Evolutionary conservation across 1,284 basidiomycete genomes (phyloP).

Genomic region (Cerrena zonata): DNA sequence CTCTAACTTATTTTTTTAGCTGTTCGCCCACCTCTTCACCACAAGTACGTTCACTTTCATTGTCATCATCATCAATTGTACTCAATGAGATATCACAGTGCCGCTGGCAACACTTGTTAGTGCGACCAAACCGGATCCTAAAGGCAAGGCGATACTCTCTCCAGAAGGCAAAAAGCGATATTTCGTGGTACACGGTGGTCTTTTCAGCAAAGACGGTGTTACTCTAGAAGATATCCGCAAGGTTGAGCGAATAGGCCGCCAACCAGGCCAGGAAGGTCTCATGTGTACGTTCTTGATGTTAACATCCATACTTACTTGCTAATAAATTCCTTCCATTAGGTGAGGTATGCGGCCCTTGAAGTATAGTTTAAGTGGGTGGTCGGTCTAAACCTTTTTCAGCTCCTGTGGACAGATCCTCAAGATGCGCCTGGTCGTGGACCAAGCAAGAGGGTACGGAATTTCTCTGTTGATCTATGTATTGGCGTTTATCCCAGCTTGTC

Average conservation of each 20-base stretch:
- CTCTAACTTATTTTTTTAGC: conserved; percentile 35
- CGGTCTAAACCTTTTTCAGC: conserved; percentile 26
- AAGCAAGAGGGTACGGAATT: conserved; percentile 75
- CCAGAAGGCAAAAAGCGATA: conserved; percentile 81
- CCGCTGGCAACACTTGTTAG: conserved; percentile 85
- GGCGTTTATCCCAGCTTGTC: not conserved
- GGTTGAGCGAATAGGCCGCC: conserved; percentile 80
- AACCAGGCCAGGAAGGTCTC: conserved; percentile 91
- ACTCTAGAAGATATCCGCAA: conserved; percentile 88
- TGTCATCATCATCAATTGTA: not conserved
- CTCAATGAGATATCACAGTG: conserved; percentile 42
- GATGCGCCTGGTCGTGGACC: conserved; percentile 86
- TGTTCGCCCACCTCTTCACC: conserved; percentile 90
- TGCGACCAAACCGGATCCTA: conserved; percentile 53
- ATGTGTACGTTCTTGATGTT: conserved; percentile 65
- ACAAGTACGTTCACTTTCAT: conserved; percentile 50
- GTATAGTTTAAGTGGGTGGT: not conserved
- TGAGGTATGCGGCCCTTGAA: conserved; percentile 39
- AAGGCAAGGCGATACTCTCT: conserved; percentile 61
- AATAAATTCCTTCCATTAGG: conserved; percentile 30
- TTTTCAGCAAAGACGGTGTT: conserved; percentile 92
- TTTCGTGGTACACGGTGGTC: conserved; percentile 93
- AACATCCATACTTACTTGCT: conserved; percentile 4
- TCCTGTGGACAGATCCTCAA: conserved; percentile 95
- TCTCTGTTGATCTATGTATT: not conserved